Evolutionary conservation across 108 stramenopile species (phyloP), one percentile per base, ranked within the genome.

Genomic region (Mediolabrus comicus): DNA sequence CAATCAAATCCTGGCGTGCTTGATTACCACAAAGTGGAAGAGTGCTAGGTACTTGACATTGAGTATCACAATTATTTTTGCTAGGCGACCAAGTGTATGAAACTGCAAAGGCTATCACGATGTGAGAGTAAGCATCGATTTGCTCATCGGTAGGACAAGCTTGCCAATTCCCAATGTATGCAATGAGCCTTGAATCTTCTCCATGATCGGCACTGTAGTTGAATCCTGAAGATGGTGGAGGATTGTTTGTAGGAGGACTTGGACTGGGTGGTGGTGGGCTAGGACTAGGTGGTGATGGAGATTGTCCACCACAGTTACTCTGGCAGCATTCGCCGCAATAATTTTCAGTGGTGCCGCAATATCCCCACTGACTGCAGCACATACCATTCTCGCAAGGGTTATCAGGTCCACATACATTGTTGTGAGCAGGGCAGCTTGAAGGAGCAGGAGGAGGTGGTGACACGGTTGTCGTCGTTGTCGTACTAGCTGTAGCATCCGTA

Each of bases 161-260:
- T 63, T 84, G 77, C 86, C 86, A 86, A 59, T 86, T 86, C 17
- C 83, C 86, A 31, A 86, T 43, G 43, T 82, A 84, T 11, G 86
- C 86, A 71, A 86, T 82, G 64, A 84, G 55, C 27, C 79, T 70
- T 9, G 74, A 77, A 39, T 82, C 77, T 35, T 72, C 80, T 69
- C 60, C 62, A 31, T 72, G 76, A 51, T 41, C 46, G 7, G 71
- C 62, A 53, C 29, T 29, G 19, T 69, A 52, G 67, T 62, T 54
- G 25, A 54, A 56, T 3, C 62, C 56, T 30, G 67, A 33, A 32
- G 41, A 38, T 2, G 65, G 39, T 8, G 62, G 26, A 46, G 39
- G 39, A 41, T 41, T 41, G 39, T 11, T 41, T 16, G 46, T 49
- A 9, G 70, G 53, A 58, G 62, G 53, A 19, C 43, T 38, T 33